Conservation (phyloP, 495 filamentous ascomycete species). For the Hypoxylon intermedium region DNA sequence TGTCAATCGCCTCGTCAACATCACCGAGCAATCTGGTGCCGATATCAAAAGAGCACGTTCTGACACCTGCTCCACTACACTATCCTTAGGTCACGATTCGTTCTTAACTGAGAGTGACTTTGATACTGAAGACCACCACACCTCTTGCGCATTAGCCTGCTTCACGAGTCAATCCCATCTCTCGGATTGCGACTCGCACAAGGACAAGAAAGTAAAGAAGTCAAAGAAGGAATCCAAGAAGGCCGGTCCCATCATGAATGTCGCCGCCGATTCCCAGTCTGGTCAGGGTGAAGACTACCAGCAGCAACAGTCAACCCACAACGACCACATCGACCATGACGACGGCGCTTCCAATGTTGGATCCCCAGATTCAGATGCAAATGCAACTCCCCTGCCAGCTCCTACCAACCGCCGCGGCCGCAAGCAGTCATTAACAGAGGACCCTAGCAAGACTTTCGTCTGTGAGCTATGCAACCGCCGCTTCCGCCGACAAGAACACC, state of each 20-base stretch:
- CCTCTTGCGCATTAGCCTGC: constrained; percentile 61
- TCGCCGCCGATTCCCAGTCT: constrained; percentile 50
- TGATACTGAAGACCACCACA: constrained; percentile 74
- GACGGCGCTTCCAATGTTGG: constrained; percentile 36
- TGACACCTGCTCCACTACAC: constrained; percentile 67
- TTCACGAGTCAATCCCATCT: constrained; percentile 58
- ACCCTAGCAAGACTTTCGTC: constrained; percentile 97
- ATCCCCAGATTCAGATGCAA: constrained; percentile 33
- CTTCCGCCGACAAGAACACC: constrained; percentile 97
- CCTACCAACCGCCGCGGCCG: constrained; percentile 91
- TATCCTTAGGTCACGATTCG: constrained; percentile 73
- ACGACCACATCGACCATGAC: constrained; percentile 40
- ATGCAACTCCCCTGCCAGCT: constrained; percentile 57
- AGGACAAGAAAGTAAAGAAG: constrained; percentile 73
- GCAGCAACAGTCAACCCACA: constrained; percentile 39
- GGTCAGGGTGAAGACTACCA: constrained; percentile 49
- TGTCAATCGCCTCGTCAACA: constrained; percentile 75
- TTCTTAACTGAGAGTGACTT: constrained; percentile 78
- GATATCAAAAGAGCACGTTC: constrained; percentile 81
- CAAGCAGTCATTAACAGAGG: constrained; percentile 98
- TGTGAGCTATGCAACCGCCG: constrained; percentile 95
- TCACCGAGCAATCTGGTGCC: constrained; percentile 59
- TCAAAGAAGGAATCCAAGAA: constrained; percentile 54
- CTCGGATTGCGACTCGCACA: constrained; percentile 53
- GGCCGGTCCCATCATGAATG: constrained; percentile 53